Conservation (phyloP, 495 filamentous ascomycete genomes). For the Rusavskia elegans region DNA sequence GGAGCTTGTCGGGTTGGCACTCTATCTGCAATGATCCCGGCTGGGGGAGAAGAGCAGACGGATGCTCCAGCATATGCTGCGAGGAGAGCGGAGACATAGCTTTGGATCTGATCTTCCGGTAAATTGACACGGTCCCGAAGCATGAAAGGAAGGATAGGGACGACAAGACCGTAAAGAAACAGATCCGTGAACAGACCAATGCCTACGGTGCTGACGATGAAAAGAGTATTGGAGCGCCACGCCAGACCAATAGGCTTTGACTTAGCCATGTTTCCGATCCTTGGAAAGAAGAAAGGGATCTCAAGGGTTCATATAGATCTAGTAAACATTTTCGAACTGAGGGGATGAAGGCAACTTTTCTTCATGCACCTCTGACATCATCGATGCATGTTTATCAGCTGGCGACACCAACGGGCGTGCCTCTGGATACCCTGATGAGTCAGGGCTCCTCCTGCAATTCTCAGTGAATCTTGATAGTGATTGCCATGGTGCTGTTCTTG, state of each 20-base stretch:
- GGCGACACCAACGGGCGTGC: no score
- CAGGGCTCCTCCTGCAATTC: no score
- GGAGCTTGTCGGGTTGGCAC: slow-evolving; percentile 34
- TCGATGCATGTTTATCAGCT: no score
- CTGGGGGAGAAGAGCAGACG: slow-evolving; percentile 37
- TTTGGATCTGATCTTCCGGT: slow-evolving; percentile 34
- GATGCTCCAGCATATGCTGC: slow-evolving; percentile 43
- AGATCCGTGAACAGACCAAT: slow-evolving; percentile 50
- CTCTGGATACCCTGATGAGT: no score
- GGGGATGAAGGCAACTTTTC: no score
- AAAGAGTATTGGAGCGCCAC: slow-evolving; percentile 41
- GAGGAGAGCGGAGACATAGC: slow-evolving; percentile 35
- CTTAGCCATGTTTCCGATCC: slow-evolving; percentile 1
- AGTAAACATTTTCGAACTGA: no score
- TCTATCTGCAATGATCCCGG: slow-evolving; percentile 43
- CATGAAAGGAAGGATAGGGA: slow-evolving; percentile 49
- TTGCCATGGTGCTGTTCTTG: no score
- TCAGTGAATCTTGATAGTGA: no score
- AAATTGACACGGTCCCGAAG: slow-evolving; percentile 35
- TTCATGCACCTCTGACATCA: no score
- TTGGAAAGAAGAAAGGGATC: no score
- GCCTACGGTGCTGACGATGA: slow-evolving; percentile 45
- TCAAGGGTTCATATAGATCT: no score
- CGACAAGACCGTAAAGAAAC: slow-evolving; percentile 41
- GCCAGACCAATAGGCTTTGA: slow-evolving; percentile 26